Base-by-base conservation (phyloP, 371 early-diverging fungal genomes). In the Conidiobolus incongruus region DNA sequence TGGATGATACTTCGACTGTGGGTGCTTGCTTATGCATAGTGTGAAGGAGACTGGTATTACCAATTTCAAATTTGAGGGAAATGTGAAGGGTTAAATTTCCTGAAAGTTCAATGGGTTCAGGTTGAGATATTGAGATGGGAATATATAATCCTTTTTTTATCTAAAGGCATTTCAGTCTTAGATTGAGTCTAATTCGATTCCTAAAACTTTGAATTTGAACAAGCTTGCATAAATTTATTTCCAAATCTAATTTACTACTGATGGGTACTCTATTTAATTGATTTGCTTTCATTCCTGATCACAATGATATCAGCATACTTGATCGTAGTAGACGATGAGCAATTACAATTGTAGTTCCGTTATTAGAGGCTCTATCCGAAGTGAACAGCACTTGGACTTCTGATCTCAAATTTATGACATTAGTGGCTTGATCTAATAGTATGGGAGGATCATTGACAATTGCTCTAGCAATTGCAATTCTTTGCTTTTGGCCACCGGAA, bases 401-500 rank as follows among this genome's bases (percentile, higher is more conserved):
- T 0, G 96, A 91, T 29, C 70, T 68, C 1, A 79, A 71, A 48
- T 94, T 94, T 16, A 94, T 56, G 0, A 93, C 83, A 1, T 91
- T 84, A 1, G 98, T 95, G 12, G 90, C 80, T 52, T 92, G 92
- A 55, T 91, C 93, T 51, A 92, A 68, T 43, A 83, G 48, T 22
- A 90, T 77, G 3, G 70, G 66, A 5, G 86, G 69, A 35, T 72
- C 64, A 46, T 77, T 81, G 24, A 91, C 60, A 26, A 72, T 33
- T 0, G 73, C 71, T 44, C 81, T 61, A 17, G 77, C 70, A 47
- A 77, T 63, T 17, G 70, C 61, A n/a, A n/a, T n/a, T n/a, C n/a
- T n/a, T n/a, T n/a, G n/a, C n/a, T n/a, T n/a, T n/a, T n/a, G n/a
- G n/a, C 81, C 81, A 43, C 79, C 77, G 46, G 68, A 67, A 1